Conservation (phyloP, 1,284 basidiomycete species). For the Trametes sp. region DNA sequence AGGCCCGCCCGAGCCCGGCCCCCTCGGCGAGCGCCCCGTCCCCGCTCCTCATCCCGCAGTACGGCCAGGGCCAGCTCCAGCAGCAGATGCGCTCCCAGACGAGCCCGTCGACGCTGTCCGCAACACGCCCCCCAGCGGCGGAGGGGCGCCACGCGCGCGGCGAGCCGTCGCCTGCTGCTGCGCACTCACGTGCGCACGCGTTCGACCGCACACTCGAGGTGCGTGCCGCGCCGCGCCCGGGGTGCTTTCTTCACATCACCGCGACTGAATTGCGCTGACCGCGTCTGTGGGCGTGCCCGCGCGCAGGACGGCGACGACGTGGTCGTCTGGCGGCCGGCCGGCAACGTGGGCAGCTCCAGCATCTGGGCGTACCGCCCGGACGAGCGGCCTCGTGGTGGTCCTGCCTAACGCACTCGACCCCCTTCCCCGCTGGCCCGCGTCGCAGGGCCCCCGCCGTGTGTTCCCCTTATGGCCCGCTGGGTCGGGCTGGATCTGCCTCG, state of each 20-base stretch:
- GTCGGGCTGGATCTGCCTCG: constrained; percentile 28
- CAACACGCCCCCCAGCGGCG: constrained; percentile 22
- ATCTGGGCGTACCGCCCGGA: constrained; percentile 32
- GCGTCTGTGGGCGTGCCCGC: constrained; percentile 3
- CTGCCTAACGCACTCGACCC: constrained; percentile 14
- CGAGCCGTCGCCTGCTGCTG: constrained; percentile 24
- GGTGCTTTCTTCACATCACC: constrained; percentile 17
- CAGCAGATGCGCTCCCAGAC: constrained; percentile 16
- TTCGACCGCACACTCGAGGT: constrained; percentile 33
- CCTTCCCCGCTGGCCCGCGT: constrained; percentile 3
- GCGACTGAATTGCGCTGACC: constrained; percentile 24
- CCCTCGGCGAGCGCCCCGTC: constrained; percentile 2
- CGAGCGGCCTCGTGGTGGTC: constrained; percentile 31
- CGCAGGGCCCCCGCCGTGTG: constrained; percentile 8
- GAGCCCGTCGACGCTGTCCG: constrained; percentile 20
- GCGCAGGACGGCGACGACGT: constrained; percentile 31
- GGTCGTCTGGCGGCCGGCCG: constrained; percentile 22
- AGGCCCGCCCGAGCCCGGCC: constrained; percentile 12
- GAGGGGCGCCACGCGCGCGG: constrained; percentile 22
- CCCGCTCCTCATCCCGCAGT: constrained; percentile 10
- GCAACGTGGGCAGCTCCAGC: constrained; percentile 9
- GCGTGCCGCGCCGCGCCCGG: constrained; percentile 19
- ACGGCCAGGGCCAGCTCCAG: constrained; percentile 8
- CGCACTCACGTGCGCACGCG: constrained; percentile 26
- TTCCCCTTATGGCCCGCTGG: constrained; percentile 18